Evolutionary conservation across 805 yeast genomes (phyloP).

Genomic region (Zygosaccharomyces lentus): DNA sequence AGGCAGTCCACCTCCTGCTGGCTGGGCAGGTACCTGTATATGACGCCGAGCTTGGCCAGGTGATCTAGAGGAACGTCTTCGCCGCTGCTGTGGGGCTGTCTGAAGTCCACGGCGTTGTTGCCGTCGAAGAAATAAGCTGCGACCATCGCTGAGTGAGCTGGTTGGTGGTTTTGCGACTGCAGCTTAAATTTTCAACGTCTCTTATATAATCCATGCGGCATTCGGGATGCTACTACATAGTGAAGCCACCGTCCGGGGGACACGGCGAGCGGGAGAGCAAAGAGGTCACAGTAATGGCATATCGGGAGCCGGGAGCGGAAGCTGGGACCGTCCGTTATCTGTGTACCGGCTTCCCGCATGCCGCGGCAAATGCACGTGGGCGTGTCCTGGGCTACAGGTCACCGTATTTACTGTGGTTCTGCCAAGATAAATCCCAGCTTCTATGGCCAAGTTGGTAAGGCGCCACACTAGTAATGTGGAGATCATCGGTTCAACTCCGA

Average conservation of each 20-base stretch:
- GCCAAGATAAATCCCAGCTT: constrained; percentile 31
- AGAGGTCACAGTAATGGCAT: neutral
- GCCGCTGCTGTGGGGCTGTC: constrained; percentile 73
- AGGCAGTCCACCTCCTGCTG: constrained; percentile 55
- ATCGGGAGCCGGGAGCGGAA: neutral
- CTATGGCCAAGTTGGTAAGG: constrained; percentile 74
- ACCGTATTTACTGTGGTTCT: neutral
- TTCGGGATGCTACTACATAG: neutral
- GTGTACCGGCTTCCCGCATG: too few species aligned
- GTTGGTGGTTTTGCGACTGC: neutral
- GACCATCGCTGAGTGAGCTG: constrained; percentile 32
- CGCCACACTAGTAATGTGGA: constrained; percentile 87
- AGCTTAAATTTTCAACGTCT: neutral
- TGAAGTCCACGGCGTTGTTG: constrained; percentile 51
- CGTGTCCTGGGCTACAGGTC: too few species aligned
- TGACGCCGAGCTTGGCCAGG: constrained; percentile 61
- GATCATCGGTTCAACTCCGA: constrained; percentile 79
- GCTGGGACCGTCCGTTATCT: too few species aligned
- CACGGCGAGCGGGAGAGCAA: neutral
- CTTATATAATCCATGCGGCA: too few species aligned
- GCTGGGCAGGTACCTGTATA: constrained; percentile 50
- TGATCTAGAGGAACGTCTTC: constrained; percentile 45
- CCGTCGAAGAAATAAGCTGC: constrained; percentile 64
- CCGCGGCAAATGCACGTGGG: neutral
- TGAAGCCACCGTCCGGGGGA: constrained; percentile 1